Evolutionary conservation across 805 yeast species (phyloP).

Genomic region (Saccharomycopsis schoenii): DNA sequence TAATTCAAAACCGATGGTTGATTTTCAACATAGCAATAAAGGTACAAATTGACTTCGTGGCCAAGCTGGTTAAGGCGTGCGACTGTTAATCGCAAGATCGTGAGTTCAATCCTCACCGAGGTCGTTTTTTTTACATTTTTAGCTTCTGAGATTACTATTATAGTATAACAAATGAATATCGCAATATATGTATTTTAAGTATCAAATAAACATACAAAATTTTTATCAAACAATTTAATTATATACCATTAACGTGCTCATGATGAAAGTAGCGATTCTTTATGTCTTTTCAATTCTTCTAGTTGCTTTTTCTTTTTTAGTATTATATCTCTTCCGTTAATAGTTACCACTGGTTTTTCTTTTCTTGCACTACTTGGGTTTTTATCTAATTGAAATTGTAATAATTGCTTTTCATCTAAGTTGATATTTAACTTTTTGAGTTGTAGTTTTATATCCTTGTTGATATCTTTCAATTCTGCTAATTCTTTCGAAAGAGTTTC

Average conservation of each 20-base stretch:
- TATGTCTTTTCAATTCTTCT: not conserved
- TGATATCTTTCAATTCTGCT: slow-evolving; percentile 4
- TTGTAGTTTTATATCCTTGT: slow-evolving; percentile 8
- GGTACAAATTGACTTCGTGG: slow-evolving; percentile 33
- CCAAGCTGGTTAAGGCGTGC: slow-evolving; percentile 56
- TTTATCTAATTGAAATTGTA: slow-evolving; percentile 2
- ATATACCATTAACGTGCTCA: not conserved
- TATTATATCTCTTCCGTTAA: not conserved
- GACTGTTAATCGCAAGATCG: slow-evolving; percentile 59
- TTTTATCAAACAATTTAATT: not conserved
- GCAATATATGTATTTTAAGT: not conserved
- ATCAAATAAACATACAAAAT: not conserved
- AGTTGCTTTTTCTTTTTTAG: slow-evolving; percentile 1
- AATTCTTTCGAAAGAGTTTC: slow-evolving; percentile 3
- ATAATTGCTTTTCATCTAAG: slow-evolving; percentile 13
- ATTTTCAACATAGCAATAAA: too few relatives aligned
- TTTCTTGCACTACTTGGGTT: not conserved
- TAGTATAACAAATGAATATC: not conserved
- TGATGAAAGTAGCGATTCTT: not conserved
- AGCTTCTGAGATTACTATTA: not conserved
- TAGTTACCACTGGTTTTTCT: not conserved
- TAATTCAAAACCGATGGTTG: not conserved
- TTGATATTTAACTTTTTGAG: slow-evolving; percentile 12
- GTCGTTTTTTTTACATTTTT: slow-evolving; percentile 27
- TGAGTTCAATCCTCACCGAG: slow-evolving; percentile 52